Evolutionary conservation across 2,329 filamentous ascomycete genomes (phyloP).

Genomic region (Tympanopsis confertula): DNA sequence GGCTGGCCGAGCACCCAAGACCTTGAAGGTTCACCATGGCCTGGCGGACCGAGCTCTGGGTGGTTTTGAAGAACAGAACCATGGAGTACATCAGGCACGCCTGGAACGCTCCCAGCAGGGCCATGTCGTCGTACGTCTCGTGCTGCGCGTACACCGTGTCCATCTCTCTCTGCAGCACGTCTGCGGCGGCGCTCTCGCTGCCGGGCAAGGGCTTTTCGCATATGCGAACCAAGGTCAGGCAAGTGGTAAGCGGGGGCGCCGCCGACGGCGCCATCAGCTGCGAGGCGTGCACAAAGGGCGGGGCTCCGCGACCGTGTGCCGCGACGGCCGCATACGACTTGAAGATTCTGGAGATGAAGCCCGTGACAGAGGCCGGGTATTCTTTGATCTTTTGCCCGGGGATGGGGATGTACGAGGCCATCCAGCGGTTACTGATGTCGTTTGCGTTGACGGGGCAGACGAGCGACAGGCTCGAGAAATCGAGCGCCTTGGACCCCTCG

Average conservation of each 20-base stretch:
- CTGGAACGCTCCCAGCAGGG: conserved; percentile 33
- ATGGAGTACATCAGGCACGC: conserved; percentile 39
- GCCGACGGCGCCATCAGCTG: conserved; percentile 16
- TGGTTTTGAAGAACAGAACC: conserved; percentile 29
- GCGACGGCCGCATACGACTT: conserved; percentile 27
- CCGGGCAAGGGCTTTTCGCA: conserved; percentile 21
- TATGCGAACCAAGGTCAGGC: conserved; percentile 25
- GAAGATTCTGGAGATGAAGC: conserved; percentile 27
- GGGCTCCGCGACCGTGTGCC: conserved; percentile 20
- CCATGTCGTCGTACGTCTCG: conserved; percentile 11
- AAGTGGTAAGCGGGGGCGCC: conserved; percentile 22
- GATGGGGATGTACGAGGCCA: conserved; percentile 31
- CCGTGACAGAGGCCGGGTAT: conserved; percentile 22
- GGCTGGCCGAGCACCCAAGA: conserved; percentile 26
- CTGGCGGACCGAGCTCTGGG: conserved; percentile 17
- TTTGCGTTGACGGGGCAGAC: conserved; percentile 32
- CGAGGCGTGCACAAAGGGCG: conserved; percentile 30
- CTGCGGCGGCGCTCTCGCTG: conserved; percentile 15
- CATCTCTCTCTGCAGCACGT: conserved; percentile 29
- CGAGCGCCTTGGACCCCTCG: conserved; percentile 7
- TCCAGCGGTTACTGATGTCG: conserved; percentile 34
- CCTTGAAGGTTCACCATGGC: conserved; percentile 37
- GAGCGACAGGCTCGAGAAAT: conserved; percentile 23
- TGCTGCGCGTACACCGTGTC: conserved; percentile 17
- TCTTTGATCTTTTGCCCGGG: conserved; percentile 27